phyloP scores from a whole-genome alignment of 768 basidiomycete genomes.

The Kwoniella mangroviensis region DNA sequence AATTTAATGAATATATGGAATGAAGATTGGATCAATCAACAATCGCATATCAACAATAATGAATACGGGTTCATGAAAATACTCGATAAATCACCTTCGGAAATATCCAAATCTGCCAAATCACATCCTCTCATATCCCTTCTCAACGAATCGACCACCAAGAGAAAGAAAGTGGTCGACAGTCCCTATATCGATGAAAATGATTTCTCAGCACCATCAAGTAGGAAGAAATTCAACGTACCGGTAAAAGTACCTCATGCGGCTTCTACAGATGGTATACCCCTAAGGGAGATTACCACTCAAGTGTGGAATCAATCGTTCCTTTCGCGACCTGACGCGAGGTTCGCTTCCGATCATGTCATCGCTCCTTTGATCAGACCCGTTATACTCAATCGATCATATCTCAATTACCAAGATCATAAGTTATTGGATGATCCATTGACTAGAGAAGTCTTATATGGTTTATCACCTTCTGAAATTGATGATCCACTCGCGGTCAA shows the following conservation, averaged over 20 bases:
- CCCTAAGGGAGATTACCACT: constrained; percentile 67
- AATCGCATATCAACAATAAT: constrained; percentile 65
- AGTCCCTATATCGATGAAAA: constrained; percentile 58
- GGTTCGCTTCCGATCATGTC: constrained; percentile 83
- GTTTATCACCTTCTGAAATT: constrained; percentile 70
- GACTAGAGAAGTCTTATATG: constrained; percentile 79
- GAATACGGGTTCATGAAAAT: constrained; percentile 81
- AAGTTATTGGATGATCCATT: constrained; percentile 69
- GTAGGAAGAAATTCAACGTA: constrained; percentile 36
- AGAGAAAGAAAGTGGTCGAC: constrained; percentile 9
- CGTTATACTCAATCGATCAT: constrained; percentile 75
- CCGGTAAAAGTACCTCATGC: constrained; percentile 58
- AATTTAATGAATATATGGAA: constrained; percentile 90
- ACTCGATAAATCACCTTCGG: constrained; percentile 65
- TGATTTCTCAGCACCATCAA: constrained; percentile 61
- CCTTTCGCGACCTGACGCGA: constrained; percentile 75
- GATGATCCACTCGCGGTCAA: constrained; percentile 66
- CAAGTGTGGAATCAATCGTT: constrained; percentile 74
- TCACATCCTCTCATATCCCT: constrained; percentile 46
- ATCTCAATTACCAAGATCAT: constrained; percentile 69
- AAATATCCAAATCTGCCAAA: constrained; percentile 53
- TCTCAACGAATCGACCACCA: constrained; percentile 24
- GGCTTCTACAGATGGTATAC: constrained; percentile 60
- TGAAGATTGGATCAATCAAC: constrained; percentile 75
- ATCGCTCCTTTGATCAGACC: constrained; percentile 81